Base-by-base conservation (phyloP, 78 protist genomes). In the Trichosphaerium sp. region DNA sequence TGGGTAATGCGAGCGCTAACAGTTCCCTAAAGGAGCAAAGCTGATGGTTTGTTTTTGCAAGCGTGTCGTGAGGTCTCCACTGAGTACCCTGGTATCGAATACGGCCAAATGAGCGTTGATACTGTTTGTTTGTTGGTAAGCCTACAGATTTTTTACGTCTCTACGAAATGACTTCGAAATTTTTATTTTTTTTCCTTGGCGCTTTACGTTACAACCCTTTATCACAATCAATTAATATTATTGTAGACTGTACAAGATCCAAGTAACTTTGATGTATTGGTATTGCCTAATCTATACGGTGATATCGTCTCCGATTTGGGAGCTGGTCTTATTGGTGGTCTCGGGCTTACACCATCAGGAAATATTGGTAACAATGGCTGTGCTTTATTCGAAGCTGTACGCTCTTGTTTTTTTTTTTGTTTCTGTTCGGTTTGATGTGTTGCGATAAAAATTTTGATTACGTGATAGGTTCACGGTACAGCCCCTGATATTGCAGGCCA, bases 401-500 rank as follows among this genome's bases (percentile, higher is more conserved):
- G 85, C 77, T 89, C 88, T 10, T 21, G 15, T 43, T 15, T 12
- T 15, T 14, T 56, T 32, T 21, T 44, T 44, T 44, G 28, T 18
- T 21, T 44, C 51, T n/a, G n/a, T n/a, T n/a, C n/a, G n/a, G 18
- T 44, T 18, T 18, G 18, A 44, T 44, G 51, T 18, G 18, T 21
- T 44, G 28, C 18, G 28, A 44, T 44, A 44, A 18, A 18, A 44
- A 18, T 18, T 21, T 44, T 18, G 12, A 12, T 56, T n/a, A 21
- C 55, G 15, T 59, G 14, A 63, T 56, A 63, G 35, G 15, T 51
- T 14, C 65, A 69, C n/a, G 69, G 67, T 56, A 78, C 84, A 8
- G 93, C 88, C 44, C 88, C 86, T 40, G 88, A 82, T 65, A 82
- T 82, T 66, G 88, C 82, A 28, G 92, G 92, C 32, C 41, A 79